Evolutionary conservation across 345 rosid genomes (phyloP).

Genomic region (Corymbia maculata): DNA sequence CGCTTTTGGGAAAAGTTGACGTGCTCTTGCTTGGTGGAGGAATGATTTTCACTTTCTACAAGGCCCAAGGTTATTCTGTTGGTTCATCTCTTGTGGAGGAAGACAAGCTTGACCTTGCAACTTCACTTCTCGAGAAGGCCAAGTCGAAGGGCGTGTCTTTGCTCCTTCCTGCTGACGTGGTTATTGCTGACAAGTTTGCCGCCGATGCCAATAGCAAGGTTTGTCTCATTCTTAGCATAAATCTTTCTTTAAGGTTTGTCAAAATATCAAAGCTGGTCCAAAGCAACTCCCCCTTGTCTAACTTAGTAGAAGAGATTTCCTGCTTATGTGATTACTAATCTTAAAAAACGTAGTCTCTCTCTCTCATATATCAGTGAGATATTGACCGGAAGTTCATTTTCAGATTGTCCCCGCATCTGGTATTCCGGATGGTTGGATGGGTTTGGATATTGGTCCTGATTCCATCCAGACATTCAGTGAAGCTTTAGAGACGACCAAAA

Average conservation of each 20-base stretch:
- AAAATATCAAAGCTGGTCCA: not conserved
- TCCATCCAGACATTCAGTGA: constrained; percentile 57
- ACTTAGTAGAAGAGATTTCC: not conserved
- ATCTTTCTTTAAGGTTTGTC: not conserved
- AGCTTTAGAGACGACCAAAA: constrained; percentile 60
- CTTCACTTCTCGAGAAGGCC: constrained; percentile 76
- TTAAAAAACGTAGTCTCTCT: not conserved
- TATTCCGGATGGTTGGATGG: constrained; percentile 97
- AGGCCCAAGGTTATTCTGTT: constrained; percentile 76
- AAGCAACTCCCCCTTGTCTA: not conserved
- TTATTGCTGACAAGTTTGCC: constrained; percentile 88
- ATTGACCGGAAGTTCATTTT: not conserved
- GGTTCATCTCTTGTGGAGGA: constrained; percentile 94
- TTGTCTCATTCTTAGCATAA: not conserved
- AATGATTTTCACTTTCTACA: constrained; percentile 97
- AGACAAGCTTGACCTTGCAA: constrained; percentile 86
- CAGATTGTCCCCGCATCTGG: constrained; percentile 72
- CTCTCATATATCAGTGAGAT: not conserved
- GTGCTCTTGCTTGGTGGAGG: constrained; percentile 92
- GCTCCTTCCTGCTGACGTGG: constrained; percentile 75
- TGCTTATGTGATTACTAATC: not conserved
- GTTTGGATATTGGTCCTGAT: constrained; percentile 91
- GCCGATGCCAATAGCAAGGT: constrained; percentile 92
- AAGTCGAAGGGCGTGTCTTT: constrained; percentile 86
- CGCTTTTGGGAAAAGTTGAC: constrained; percentile 76